A percentile compares a stretch with the other conserved stretches of the same genome.
phyloP scores from a whole-genome alignment of 176 grass and related monocot species.

The Oryza rufipogon region DNA sequence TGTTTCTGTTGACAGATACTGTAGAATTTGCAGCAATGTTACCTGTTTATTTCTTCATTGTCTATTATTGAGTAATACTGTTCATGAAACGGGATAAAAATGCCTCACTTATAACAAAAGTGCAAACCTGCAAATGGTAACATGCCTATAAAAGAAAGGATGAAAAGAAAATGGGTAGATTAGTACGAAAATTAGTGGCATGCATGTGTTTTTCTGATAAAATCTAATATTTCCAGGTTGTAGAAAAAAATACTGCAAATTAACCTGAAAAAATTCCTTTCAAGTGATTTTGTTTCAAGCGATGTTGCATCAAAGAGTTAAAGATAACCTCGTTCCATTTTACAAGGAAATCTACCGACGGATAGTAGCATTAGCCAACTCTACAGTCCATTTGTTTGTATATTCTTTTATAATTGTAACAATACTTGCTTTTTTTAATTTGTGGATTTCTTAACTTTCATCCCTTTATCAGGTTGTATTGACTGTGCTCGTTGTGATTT shows the following conservation, averaged over 20 bases:
- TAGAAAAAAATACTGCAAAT: slow-evolving; percentile 7
- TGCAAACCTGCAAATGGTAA: background rate
- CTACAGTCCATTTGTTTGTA: background rate
- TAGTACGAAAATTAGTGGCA: background rate
- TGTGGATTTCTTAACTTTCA: slow-evolving; percentile 34
- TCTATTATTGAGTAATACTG: background rate
- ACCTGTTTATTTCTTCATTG: background rate
- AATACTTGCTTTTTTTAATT: slow-evolving; percentile 5
- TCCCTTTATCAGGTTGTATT: slow-evolving; percentile 69
- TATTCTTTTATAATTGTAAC: background rate
- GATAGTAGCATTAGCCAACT: background rate
- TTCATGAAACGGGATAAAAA: background rate
- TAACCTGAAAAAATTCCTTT: background rate
- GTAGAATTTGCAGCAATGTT: slow-evolving; percentile 1
- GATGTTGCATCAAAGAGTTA: background rate
- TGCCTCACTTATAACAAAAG: background rate
- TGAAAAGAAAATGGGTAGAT: background rate
- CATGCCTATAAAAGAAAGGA: slow-evolving; percentile 13
- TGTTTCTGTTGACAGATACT: background rate
- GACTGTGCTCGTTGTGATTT: slow-evolving; percentile 72
- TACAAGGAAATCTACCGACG: background rate
- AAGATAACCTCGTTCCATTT: background rate
- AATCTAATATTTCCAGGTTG: background rate
- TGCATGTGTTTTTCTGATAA: background rate
- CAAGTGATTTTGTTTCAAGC: background rate